Conservation (phyloP, 2,329 filamentous ascomycete species). For the Colletotrichum filicis region DNA sequence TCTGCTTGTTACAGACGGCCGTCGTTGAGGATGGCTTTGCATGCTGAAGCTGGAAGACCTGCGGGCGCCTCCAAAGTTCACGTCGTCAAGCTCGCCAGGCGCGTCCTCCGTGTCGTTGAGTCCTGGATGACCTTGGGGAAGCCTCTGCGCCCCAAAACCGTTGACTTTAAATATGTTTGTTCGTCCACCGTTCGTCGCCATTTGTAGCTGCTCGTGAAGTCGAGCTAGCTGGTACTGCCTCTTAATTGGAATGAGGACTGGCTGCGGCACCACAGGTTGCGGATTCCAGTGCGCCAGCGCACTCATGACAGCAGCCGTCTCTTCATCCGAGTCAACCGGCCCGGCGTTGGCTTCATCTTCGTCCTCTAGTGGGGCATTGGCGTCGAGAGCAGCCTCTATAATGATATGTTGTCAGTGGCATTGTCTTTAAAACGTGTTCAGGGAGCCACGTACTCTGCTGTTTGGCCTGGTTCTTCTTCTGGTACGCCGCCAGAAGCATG, state of each 20-base stretch:
- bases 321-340: slow-evolving; percentile 93
- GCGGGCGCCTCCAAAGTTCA: slow-evolving; percentile 49
- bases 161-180: slow-evolving; percentile 73
- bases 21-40: slow-evolving; percentile 52
- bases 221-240: slow-evolving; percentile 72
- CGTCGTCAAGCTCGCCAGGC: slow-evolving; percentile 65
- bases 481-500: slow-evolving; percentile 87
- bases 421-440: not conserved
- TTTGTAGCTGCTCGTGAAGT: slow-evolving; percentile 73
- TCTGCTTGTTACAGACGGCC: slow-evolving; percentile 58
- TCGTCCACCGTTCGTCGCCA: slow-evolving; percentile 73
- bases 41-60: slow-evolving; percentile 60
- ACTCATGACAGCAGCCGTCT: slow-evolving; percentile 88
- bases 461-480: slow-evolving; percentile 99
- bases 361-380: slow-evolving; percentile 89
- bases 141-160: slow-evolving; percentile 65
- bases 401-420: slow-evolving; percentile 21
- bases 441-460: slow-evolving; percentile 80
- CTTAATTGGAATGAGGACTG: slow-evolving; percentile 69
- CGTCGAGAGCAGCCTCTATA: slow-evolving; percentile 91
- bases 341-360: slow-evolving; percentile 83
- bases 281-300: slow-evolving; percentile 82
- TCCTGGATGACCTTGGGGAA: slow-evolving; percentile 61
- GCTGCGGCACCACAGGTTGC: slow-evolving; percentile 78
- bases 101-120: slow-evolving; percentile 64